Base-by-base conservation (phyloP, 345 rosid genomes). In the Arabis hirsuta region DNA sequence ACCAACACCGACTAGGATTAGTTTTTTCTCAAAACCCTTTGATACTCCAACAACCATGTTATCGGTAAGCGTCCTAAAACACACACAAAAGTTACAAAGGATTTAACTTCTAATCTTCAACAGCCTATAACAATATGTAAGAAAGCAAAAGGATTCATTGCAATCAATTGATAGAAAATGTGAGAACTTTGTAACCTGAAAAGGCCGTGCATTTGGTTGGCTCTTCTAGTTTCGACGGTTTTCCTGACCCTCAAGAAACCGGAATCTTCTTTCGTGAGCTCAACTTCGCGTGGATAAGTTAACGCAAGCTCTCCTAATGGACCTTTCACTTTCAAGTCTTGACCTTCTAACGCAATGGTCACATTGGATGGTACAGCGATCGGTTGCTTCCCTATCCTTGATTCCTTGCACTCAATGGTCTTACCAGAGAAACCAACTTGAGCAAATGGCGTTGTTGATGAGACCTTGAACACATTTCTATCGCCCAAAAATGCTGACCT, bases 21-120 rank as follows among this genome's bases (percentile, higher is more conserved):
- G 97, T 57, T 83, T 91, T 73, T 95, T 95, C 78, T 95, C 96
- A n/a, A 95, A 95, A n/a, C 94, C 97, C 73, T 88, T 91, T 0
- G 97, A 95, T 27, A 95, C 97, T 80, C 99, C 97, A 39, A 90
- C 96, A 19, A 91, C 81, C 93, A 95, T 87, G 88, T 95, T 95
- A 87, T 89, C 87, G 0, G 97, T 95, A 27, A 95, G 90, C 27
- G 99, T 91, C 90, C 96, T 95, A 16, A 27, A 32, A 6, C 48
- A 13, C 44, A 0, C 45, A 41, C 29, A 66, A 27, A 29, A 12
- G 51, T 11, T n/a, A 9, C 3, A 47, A 46, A 48, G 4, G 29
- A 11, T 55, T 50, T 39, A 67, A 39, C 31, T 29, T 29, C 14
- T 12, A 16, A 41, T 27, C 64, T 50, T 44, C 12, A n/a, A n/a